Evolutionary conservation across 225 moss, liverwort and hornwort species (phyloP).

Genomic region (Polytrichum commune): DNA sequence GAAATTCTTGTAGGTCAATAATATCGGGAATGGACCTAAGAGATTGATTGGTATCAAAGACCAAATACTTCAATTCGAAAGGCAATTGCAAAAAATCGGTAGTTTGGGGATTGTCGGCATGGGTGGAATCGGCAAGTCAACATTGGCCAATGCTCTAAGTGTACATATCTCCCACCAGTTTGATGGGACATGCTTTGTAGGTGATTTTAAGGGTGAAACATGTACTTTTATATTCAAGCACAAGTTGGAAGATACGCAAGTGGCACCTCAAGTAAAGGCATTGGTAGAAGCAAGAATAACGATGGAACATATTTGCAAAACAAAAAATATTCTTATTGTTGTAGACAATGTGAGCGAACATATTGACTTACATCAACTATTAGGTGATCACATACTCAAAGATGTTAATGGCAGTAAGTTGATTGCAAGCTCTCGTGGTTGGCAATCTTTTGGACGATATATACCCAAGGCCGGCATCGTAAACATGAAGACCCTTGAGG

Average conservation of each 20-base stretch:
- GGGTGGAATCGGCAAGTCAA: slow-evolving; percentile 11
- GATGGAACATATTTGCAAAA: not conserved
- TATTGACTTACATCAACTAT: slow-evolving; percentile 1
- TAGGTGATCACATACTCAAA: not conserved
- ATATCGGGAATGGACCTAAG: not conserved
- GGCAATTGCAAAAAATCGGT: not conserved
- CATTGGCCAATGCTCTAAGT: slow-evolving; percentile 6
- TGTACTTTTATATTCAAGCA: not conserved
- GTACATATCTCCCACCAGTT: slow-evolving; percentile 1
- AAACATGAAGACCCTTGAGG: slow-evolving; percentile 6
- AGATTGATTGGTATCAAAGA: not conserved
- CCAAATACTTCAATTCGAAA: not conserved
- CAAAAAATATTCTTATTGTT: slow-evolving; percentile 1
- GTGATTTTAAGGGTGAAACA: not conserved
- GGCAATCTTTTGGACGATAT: not conserved
- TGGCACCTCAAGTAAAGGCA: not conserved
- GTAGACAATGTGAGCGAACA: not conserved
- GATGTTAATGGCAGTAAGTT: not conserved
- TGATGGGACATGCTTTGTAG: slow-evolving; percentile 4
- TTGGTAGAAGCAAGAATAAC: not conserved
- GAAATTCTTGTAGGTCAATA: not conserved
- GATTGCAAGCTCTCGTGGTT: not conserved
- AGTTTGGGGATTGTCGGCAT: slow-evolving; percentile 4
- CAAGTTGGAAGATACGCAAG: not conserved
- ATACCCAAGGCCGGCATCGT: not conserved